Evolutionary conservation across 768 basidiomycete genomes (phyloP).

Genomic region (Leccinum sublutescens): DNA sequence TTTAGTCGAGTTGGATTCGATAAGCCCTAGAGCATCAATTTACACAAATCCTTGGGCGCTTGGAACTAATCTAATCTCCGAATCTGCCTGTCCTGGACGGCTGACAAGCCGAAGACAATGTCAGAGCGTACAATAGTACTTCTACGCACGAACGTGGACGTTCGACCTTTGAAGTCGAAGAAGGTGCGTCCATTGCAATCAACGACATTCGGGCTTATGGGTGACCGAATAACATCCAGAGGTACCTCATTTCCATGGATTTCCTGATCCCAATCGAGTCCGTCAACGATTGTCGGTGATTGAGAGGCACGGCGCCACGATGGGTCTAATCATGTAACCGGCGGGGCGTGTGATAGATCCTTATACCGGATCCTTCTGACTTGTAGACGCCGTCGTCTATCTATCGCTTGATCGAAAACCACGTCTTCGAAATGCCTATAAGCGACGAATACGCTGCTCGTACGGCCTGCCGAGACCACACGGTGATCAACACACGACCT

Average conservation of each 20-base stretch:
- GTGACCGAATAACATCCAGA: background rate
- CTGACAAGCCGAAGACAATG: too few relatives aligned
- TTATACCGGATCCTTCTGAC: background rate
- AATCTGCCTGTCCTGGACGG: too few relatives aligned
- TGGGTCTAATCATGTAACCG: background rate
- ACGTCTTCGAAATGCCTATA: constrained; percentile 11
- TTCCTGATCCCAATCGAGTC: background rate
- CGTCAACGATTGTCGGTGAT: background rate
- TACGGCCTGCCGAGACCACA: constrained; percentile 20
- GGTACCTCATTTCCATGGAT: background rate
- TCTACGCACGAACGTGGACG: too few relatives aligned
- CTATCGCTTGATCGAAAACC: background rate
- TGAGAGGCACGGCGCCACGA: background rate
- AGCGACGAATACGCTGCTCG: constrained; percentile 18
- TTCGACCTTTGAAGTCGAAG: too few relatives aligned
- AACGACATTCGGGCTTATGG: background rate
- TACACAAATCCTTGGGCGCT: too few relatives aligned
- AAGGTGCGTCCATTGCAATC: too few relatives aligned
- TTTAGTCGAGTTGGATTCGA: too few relatives aligned
- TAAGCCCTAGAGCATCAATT: too few relatives aligned
- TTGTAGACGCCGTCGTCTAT: background rate
- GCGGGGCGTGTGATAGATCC: background rate
- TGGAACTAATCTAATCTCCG: too few relatives aligned
- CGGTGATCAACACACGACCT: constrained; percentile 6
- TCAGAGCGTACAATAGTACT: too few relatives aligned